Evolutionary conservation across 805 yeast species (phyloP).

Genomic region (Scheffersomyces stipitis): DNA sequence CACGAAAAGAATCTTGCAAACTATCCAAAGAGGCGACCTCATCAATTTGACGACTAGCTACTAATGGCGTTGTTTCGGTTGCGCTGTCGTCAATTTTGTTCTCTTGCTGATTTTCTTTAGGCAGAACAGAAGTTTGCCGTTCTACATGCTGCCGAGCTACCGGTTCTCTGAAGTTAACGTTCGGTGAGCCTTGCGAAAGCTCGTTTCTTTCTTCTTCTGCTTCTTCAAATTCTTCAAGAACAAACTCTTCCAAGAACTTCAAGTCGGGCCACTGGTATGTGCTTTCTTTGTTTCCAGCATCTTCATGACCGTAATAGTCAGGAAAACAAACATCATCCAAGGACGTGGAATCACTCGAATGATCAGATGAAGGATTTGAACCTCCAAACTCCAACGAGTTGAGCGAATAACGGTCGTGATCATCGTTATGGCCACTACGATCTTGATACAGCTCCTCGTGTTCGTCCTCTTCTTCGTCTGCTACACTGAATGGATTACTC

Average conservation of each 20-base stretch:
- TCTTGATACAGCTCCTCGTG: constrained; percentile 9
- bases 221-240: constrained; percentile 59
- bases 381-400: constrained; percentile 43
- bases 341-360: constrained; percentile 67
- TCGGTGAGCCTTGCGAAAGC: constrained; percentile 13
- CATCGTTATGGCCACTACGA: constrained; percentile 16
- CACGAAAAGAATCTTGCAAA: constrained; percentile 39
- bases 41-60: constrained; percentile 28
- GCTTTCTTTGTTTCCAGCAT: constrained; percentile 19
- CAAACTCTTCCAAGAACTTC: constrained; percentile 69
- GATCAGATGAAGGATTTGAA: constrained; percentile 65
- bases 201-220: constrained; percentile 22
- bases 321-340: constrained; percentile 93
- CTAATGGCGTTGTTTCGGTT: constrained; percentile 29
- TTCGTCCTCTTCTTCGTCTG: constrained; percentile 2
- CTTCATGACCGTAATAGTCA: constrained; percentile 49
- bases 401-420: constrained; percentile 11
- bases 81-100: background rate
- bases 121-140: background rate
- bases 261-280: constrained; percentile 80
- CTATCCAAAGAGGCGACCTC: constrained; percentile 43
- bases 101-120: background rate
- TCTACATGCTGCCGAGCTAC: constrained; percentile 9
- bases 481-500: constrained; percentile 10
- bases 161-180: constrained; percentile 41